Evolutionary conservation across 441 rosid genomes (phyloP).

Genomic region (Metrosideros polymorpha): DNA sequence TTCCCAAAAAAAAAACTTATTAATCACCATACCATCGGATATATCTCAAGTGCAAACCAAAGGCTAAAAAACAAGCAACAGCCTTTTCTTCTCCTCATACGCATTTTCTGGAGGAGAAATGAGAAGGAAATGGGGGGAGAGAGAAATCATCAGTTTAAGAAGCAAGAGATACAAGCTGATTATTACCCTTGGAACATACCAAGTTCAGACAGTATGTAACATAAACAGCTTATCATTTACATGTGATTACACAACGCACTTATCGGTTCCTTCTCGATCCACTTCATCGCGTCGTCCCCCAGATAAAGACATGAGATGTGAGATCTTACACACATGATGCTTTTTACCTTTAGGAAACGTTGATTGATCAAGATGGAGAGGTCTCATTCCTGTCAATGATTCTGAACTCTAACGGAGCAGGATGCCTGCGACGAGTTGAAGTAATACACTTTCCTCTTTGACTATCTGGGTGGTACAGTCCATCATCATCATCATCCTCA

Average conservation of each 20-base stretch:
- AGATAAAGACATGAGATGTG: neutral
- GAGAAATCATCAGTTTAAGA: neutral
- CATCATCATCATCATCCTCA: neutral
- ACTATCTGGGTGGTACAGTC: neutral
- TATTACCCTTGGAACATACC: neutral
- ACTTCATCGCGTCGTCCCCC: neutral
- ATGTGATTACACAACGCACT: neutral
- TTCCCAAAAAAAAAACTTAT: neutral
- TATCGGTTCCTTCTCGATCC: neutral
- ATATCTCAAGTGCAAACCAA: neutral
- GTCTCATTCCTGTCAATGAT: conserved; percentile 39
- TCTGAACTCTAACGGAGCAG: conserved; percentile 12
- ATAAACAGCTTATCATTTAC: neutral
- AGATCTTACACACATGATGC: neutral
- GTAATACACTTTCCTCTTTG: neutral
- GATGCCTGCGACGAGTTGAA: neutral
- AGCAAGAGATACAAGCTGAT: neutral
- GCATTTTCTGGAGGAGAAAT: neutral
- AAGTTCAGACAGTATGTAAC: neutral
- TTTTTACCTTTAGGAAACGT: neutral
- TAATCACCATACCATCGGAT: neutral
- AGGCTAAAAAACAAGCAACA: neutral
- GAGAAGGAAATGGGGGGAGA: neutral
- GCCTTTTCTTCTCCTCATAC: neutral
- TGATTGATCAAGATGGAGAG: conserved; percentile 18